A percentile compares a stretch with the other conserved stretches of the same genome.
phyloP scores from a whole-genome alignment of 2,329 filamentous ascomycete genomes.

The Penicillium verrucosum region DNA sequence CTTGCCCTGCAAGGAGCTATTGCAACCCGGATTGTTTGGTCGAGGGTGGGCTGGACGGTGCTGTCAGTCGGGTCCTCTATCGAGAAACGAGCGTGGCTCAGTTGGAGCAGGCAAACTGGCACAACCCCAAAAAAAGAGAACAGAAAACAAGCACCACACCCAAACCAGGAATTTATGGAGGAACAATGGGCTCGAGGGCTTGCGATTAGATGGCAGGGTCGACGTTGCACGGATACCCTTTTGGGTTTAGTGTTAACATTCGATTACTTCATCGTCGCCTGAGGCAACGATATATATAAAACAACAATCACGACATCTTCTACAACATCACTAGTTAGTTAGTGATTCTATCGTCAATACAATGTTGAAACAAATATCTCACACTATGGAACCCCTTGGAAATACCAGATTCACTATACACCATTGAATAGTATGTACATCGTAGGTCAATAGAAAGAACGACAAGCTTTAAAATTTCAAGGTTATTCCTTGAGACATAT shows the following conservation, averaged over 20 bases:
- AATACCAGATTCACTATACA: too few species aligned
- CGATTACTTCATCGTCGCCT: conserved; percentile 13
- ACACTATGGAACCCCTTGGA: too few species aligned
- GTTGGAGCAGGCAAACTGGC: conserved; percentile 2
- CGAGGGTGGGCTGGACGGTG: conserved; percentile 3
- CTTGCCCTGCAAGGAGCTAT: conserved; percentile 2
- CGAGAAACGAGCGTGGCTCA: conserved; percentile 8
- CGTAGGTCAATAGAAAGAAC: too few species aligned
- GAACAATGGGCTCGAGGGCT: conserved; percentile 4
- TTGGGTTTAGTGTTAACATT: conserved; percentile 15
- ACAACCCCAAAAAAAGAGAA: conserved; percentile 7
- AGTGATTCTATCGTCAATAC: not conserved
- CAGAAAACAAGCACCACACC: conserved; percentile 8
- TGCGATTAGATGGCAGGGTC: conserved; percentile 14
- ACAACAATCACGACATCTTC: not conserved
- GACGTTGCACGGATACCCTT: conserved; percentile 17
- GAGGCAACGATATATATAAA: conserved; percentile 1
- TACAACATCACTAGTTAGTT: too few species aligned
- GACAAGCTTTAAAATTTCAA: too few species aligned
- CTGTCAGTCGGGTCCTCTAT: conserved; percentile 2
- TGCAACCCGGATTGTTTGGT: conserved; percentile 3
- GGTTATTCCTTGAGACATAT: too few species aligned
- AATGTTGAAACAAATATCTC: not conserved
- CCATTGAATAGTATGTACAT: too few species aligned
- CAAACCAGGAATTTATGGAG: conserved; percentile 7